Evolutionary conservation across 2,329 filamentous ascomycete genomes (phyloP).

Genomic region (Diaporthe sp.): DNA sequence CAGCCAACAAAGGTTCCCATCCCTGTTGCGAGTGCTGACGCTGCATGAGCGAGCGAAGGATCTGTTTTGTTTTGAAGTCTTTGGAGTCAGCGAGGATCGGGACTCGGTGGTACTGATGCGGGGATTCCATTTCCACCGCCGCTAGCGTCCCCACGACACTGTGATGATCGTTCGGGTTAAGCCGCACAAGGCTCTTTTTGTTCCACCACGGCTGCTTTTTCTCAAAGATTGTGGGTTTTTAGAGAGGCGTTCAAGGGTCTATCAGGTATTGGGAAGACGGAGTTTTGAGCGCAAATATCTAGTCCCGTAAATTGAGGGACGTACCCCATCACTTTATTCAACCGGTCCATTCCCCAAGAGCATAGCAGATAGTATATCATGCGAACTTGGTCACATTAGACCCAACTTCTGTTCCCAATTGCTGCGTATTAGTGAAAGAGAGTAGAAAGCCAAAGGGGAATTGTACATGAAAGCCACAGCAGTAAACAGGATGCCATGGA

Average conservation of each 20-base stretch:
- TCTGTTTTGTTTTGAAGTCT: background rate
- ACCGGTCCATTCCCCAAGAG: background rate
- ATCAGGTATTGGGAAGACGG: constrained; percentile 14
- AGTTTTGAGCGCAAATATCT: constrained; percentile 31
- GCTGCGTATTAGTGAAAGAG: background rate
- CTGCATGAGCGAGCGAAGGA: constrained; percentile 68
- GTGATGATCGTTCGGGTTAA: constrained; percentile 4
- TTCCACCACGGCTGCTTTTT: constrained; percentile 9
- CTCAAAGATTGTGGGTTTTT: constrained; percentile 13
- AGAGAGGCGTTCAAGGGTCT: constrained; percentile 28
- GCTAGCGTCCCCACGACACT: constrained; percentile 7
- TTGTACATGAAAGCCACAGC: background rate
- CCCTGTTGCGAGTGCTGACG: constrained; percentile 86
- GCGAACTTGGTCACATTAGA: background rate
- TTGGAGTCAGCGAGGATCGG: background rate
- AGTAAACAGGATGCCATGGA: background rate
- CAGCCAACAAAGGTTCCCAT: constrained; percentile 88
- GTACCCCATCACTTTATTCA: background rate
- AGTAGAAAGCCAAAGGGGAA: no score
- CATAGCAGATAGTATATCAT: constrained; percentile 21
- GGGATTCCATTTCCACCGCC: background rate
- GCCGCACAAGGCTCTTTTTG: background rate
- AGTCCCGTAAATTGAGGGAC: background rate
- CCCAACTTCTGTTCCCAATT: background rate
- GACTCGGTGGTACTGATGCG: background rate